These are phyloP conservation scores for Lodderomyces jiufengensis DNA, from an alignment of 1,139 yeast genomes.

Conservation along the genomic window DNA sequence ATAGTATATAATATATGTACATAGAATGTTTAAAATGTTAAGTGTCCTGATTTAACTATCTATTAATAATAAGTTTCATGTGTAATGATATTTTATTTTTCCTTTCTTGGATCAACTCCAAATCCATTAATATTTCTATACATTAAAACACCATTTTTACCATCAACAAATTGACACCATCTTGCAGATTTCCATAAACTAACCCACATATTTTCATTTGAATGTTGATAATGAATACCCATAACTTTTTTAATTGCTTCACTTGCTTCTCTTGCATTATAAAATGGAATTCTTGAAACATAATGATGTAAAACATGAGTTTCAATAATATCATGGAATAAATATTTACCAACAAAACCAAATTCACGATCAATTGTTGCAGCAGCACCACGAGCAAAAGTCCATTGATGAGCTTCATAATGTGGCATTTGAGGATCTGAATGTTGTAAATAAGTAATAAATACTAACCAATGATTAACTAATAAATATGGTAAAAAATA, in stretches of 20 bases:
- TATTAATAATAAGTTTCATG: no score
- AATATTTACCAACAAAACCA: conserved; percentile 55
- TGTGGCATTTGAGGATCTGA: conserved; percentile 58
- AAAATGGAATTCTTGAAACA: conserved; percentile 60
- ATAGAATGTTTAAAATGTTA: not conserved
- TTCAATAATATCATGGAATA: conserved; percentile 63
- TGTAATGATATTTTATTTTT: no score
- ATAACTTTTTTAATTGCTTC: conserved; percentile 56
- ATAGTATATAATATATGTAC: not conserved
- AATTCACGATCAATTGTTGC: conserved; percentile 61
- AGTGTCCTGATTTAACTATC: no score
- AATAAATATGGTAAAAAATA: conserved; percentile 56
- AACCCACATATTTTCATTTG: conserved; percentile 56
- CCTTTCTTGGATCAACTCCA: conserved; percentile 41
- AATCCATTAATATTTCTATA: conserved; percentile 52
- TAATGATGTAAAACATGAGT: conserved; percentile 64
- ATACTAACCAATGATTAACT: conserved; percentile 64
- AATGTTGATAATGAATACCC: conserved; percentile 54
- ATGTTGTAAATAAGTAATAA: conserved; percentile 60
- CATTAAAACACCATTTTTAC: conserved; percentile 59
- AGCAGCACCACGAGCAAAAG: conserved; percentile 64
- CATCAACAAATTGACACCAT: conserved; percentile 59
- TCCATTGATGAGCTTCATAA: conserved; percentile 56
- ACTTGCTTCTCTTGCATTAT: conserved; percentile 59
- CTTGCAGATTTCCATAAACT: conserved; percentile 55